These are phyloP conservation scores for Anisodus tanguticus DNA, from an alignment of 257 asterid species.

Conservation along the genomic window DNA sequence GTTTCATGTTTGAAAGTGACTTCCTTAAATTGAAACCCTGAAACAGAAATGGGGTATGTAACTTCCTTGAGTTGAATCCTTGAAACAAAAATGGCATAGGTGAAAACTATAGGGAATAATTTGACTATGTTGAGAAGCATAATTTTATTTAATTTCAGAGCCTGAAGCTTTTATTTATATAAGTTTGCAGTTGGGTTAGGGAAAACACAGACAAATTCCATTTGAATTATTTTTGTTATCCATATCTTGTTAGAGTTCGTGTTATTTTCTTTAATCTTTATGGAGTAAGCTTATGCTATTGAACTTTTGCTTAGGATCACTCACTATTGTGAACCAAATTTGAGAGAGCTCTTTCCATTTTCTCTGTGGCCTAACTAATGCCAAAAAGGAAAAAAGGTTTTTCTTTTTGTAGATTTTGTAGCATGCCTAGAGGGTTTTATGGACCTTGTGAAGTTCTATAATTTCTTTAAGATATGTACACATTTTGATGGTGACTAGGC, in stretches of 20 bases:
- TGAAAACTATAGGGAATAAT: not conserved
- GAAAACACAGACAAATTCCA: not conserved
- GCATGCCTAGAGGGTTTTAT: not conserved
- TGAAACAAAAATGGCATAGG: not conserved
- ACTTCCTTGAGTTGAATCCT: not conserved
- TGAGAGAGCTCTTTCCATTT: slow-evolving; percentile 3
- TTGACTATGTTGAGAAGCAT: slow-evolving; percentile 12
- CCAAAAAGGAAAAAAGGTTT: not conserved
- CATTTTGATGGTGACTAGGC: slow-evolving; percentile 14
- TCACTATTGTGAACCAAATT: slow-evolving; percentile 14
- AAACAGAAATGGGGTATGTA: not conserved
- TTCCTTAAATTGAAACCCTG: no score
- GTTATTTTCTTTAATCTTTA: not conserved
- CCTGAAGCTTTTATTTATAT: not conserved
- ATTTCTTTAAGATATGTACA: not conserved
- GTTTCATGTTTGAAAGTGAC: not conserved
- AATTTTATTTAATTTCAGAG: not conserved
- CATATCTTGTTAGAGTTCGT: not conserved
- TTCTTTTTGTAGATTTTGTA: not conserved
- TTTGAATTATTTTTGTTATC: not conserved
- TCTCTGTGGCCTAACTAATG: not conserved
- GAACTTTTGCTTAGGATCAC: slow-evolving; percentile 4
- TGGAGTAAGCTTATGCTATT: slow-evolving; percentile 20
- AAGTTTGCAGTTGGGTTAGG: not conserved
- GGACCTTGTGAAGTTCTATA: not conserved